Evolutionary conservation across 176 grass and related monocot genomes (phyloP), one percentile per base, ranked within the genome.

Genomic region (Calamus simplicifolius): DNA sequence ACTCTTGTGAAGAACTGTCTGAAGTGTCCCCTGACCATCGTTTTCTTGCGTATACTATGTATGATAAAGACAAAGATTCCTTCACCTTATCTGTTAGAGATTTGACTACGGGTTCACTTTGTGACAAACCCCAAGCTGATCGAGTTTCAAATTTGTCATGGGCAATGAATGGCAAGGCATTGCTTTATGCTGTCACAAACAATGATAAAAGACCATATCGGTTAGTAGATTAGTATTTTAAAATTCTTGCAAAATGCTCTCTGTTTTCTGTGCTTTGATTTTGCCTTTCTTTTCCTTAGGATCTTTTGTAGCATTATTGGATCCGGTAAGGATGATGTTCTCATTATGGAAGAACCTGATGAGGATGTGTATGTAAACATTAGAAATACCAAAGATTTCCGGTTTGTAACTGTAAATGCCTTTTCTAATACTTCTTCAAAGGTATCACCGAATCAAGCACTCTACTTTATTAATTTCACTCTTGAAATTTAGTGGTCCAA

Each of bases 41-140:
- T 30, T 88, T 76, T 51, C 77, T 96, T 77, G 92, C 92, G 58
- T 96, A 97, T 78, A 97, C 87, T 25, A 97, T 97, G 92, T 91
- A 90, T 67, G 78, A 97, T 52, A 97, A 96, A 79, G 87, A 91
- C 29, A 90, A 91, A 75, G 84, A 85, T 29, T 90, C 77, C 27
- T 97, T 97, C 69, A 87, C 78, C 29, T 74, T 97, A 88, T 64
- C 85, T 71, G 84, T 97, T 38, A 86, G 77, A 62, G 87, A 97
- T 74, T 79, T 97, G 43, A 73, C 77, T 58, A 88, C 80, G 25
- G 92, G 92, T 35, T 60, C 77, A 53, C 77, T 90, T 77, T 81
- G 73, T 8, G 72, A 97, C 63, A 85, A 76, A 69, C 92, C 92
- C 54, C 53, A 59, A 73, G 83, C 78, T 35, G 80, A 90, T 61